Conservation (phyloP, 331 rosid genomes). For the Rosa hybrid region DNA sequence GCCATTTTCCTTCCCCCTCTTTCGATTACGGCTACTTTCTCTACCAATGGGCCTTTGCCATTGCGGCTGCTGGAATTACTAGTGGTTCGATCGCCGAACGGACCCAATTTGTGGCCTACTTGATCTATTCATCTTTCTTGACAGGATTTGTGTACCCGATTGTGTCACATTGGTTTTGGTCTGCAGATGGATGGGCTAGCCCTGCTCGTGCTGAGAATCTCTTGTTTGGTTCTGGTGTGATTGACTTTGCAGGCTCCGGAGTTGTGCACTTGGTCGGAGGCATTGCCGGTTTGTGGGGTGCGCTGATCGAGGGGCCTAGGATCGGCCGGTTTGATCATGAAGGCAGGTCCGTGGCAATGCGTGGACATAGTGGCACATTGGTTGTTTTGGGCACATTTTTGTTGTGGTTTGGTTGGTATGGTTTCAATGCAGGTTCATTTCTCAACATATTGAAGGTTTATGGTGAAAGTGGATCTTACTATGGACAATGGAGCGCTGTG, state of each 20-base stretch:
- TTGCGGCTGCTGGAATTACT: constrained; percentile 94
- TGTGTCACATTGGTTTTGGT: constrained; percentile 77
- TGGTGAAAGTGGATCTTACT: constrained; percentile 33
- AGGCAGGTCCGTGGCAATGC: constrained; percentile 41
- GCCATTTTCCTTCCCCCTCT: constrained; percentile 23
- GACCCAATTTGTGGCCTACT: constrained; percentile 79
- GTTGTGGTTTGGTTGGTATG: constrained; percentile 80
- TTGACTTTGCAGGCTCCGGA: constrained; percentile 71
- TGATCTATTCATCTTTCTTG: constrained; percentile 57
- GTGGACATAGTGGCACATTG: constrained; percentile 62
- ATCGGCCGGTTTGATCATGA: constrained; percentile 51
- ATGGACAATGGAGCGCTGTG: constrained; percentile 78
- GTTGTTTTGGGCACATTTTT: constrained; percentile 66
- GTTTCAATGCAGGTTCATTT: constrained; percentile 74
- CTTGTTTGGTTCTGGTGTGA: constrained; percentile 59
- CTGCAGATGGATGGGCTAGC: constrained; percentile 63
- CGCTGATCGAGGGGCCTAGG: constrained; percentile 63
- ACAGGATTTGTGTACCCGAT: constrained; percentile 67
- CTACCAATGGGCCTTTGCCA: constrained; percentile 92
- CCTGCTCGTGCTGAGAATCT: constrained; percentile 26
- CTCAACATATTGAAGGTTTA: constrained; percentile 37
- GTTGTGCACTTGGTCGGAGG: constrained; percentile 75
- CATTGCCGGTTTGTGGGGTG: constrained; percentile 73
- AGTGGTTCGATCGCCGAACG: constrained; percentile 85
- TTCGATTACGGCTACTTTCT: constrained; percentile 64